phyloP scores from a whole-genome alignment of 768 basidiomycete genomes.

The Daedalea quercina region DNA sequence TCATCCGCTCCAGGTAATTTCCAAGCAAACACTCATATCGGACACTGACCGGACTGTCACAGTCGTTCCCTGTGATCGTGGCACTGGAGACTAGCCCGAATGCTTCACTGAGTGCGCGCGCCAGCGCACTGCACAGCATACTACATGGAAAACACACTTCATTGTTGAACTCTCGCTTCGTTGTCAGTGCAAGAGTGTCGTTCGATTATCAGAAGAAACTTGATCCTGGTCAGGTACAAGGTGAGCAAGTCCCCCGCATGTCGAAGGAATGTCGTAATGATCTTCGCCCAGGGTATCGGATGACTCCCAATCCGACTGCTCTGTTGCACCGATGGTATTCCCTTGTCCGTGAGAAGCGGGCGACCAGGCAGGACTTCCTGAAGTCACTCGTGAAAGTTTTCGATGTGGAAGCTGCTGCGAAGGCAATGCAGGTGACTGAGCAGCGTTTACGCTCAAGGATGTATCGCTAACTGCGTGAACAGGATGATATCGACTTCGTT shows the following conservation, averaged over 20 bases:
- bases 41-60: background rate
- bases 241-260: conserved; percentile 25
- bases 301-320: conserved; percentile 59
- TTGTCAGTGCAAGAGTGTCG: conserved; percentile 71
- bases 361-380: conserved; percentile 79
- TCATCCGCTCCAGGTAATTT: conserved; percentile 79
- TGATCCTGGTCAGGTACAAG: conserved; percentile 41
- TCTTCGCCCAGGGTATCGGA: conserved; percentile 49
- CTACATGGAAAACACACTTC: conserved; percentile 88
- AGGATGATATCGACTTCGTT: conserved; percentile 81
- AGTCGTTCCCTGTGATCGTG: conserved; percentile 90
- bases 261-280: background rate
- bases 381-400: conserved; percentile 78
- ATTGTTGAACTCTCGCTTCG: conserved; percentile 79
- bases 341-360: conserved; percentile 87
- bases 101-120: conserved; percentile 57
- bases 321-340: conserved; percentile 87
- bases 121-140: conserved; percentile 71
- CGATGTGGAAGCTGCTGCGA: conserved; percentile 55
- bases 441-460: background rate
- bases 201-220: conserved; percentile 78
- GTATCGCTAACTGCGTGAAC: background rate
- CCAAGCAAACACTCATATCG: background rate
- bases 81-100: conserved; percentile 86
- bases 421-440: conserved; percentile 48